Percentiles rank a stretch among this genome's conserved stretches.
phyloP scores from a whole-genome alignment of 495 filamentous ascomycete species.

The Penicillium daleae region DNA sequence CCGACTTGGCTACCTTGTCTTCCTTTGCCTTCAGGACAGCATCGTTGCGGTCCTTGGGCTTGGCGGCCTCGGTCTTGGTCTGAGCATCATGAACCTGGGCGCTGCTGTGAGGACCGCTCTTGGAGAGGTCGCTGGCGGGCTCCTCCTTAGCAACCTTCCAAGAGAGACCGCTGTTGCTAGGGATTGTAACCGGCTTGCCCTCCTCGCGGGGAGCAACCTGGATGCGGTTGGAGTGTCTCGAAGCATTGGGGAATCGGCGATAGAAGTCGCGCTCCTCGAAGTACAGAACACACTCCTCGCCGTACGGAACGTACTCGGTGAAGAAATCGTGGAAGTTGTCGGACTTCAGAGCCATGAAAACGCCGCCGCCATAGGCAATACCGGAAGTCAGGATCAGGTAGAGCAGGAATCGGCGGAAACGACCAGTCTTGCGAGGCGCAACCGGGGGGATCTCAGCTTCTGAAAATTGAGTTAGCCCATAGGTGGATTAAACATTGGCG shows the following conservation, averaged over 20 bases:
- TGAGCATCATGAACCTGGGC: constrained; percentile 41
- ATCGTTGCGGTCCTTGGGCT: constrained; percentile 40
- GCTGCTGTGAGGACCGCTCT: constrained; percentile 54
- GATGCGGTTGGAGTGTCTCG: constrained; percentile 54
- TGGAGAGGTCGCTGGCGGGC: constrained; percentile 45
- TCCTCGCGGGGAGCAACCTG: constrained; percentile 54
- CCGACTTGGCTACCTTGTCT: constrained; percentile 38
- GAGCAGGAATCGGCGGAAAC: constrained; percentile 75
- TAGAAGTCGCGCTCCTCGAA: constrained; percentile 95
- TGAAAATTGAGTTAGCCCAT: constrained; percentile 24
- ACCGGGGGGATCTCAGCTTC: constrained; percentile 38
- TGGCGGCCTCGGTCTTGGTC: constrained; percentile 38
- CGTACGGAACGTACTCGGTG: constrained; percentile 94
- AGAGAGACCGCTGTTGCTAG: constrained; percentile 81
- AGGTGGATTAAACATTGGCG: constrained; percentile 10
- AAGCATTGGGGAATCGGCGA: constrained; percentile 80
- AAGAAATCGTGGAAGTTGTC: constrained; percentile 99
- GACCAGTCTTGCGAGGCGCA: constrained; percentile 68
- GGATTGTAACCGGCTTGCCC: constrained; percentile 77
- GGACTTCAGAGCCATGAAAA: constrained; percentile 87
- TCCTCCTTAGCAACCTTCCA: constrained; percentile 71
- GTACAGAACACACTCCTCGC: constrained; percentile 94
- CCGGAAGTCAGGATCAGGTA: constrained; percentile 72
- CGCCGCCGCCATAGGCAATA: constrained; percentile 81
- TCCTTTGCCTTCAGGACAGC: constrained; percentile 49